These are phyloP conservation scores for Apiospora hydei DNA, from an alignment of 2,329 filamentous ascomycete genomes.

Conservation along the genomic window DNA sequence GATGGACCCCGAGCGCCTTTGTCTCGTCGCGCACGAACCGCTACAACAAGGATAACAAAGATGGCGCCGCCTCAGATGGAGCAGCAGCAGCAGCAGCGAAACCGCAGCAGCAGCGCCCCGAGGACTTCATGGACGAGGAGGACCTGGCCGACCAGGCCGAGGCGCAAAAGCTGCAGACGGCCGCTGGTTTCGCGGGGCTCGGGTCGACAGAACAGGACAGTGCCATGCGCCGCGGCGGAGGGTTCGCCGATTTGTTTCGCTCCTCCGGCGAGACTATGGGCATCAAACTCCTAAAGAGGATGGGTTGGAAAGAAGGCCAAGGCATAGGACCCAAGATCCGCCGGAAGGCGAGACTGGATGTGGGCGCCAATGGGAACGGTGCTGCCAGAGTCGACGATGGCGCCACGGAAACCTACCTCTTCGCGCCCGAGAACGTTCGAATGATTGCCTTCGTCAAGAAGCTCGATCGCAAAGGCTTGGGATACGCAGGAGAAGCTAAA, in stretches of 20 bases:
- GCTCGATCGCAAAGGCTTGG: slow-evolving; percentile 74
- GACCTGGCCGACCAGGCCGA: slow-evolving; percentile 89
- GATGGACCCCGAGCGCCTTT: slow-evolving; percentile 93
- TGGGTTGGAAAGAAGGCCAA: slow-evolving; percentile 97
- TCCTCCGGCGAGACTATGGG: slow-evolving; percentile 85
- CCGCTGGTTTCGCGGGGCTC: slow-evolving; percentile 76
- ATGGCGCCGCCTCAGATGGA: slow-evolving; percentile 30
- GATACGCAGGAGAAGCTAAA: slow-evolving; percentile 66
- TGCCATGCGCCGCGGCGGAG: slow-evolving; percentile 50
- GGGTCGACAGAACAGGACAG: slow-evolving; percentile 69
- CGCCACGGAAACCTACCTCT: slow-evolving; percentile 68
- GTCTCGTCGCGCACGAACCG: slow-evolving; percentile 87
- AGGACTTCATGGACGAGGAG: slow-evolving; percentile 99
- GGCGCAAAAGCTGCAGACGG: slow-evolving; percentile 75
- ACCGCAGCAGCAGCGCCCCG: slow-evolving; percentile 64
- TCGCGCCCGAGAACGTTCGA: slow-evolving; percentile 81
- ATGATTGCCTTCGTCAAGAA: slow-evolving; percentile 74
- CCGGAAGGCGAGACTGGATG: slow-evolving; percentile 73
- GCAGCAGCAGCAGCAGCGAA: slow-evolving; percentile 22
- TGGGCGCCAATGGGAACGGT: slow-evolving; percentile 38
- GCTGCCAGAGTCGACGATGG: slow-evolving; percentile 25
- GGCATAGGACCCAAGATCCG: slow-evolving; percentile 89
- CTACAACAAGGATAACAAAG: slow-evolving; percentile 70
- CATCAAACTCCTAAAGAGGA: slow-evolving; percentile 81
- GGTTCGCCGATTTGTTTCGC: slow-evolving; percentile 75